Percentiles rank a stretch among this genome's conserved stretches.
Evolutionary conservation across 306 rosid species (phyloP).

Genomic region (Carpinus viminea): DNA sequence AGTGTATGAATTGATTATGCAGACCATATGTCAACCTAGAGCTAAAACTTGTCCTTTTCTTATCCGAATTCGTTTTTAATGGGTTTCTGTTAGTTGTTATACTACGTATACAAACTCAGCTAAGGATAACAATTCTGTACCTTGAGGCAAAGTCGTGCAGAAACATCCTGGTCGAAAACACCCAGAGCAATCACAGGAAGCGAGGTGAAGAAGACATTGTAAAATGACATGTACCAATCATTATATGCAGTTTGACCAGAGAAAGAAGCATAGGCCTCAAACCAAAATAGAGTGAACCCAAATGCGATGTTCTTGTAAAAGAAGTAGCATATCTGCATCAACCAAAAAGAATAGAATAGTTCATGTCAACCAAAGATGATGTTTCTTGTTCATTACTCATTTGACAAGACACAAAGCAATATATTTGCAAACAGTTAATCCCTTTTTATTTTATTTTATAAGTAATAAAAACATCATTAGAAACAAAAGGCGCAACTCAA

Average conservation of each 20-base stretch:
- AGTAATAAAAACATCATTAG: too few species aligned
- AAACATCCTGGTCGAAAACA: slow-evolving; percentile 90
- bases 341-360: slow-evolving; percentile 21
- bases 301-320: slow-evolving; percentile 89
- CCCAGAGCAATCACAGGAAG: slow-evolving; percentile 90
- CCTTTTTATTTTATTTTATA: neutral
- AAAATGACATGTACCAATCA: slow-evolving; percentile 93
- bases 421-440: slow-evolving; percentile 6
- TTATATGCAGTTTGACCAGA: slow-evolving; percentile 83
- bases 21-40: neutral
- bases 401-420: slow-evolving; percentile 2
- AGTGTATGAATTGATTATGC: neutral
- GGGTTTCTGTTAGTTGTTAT: slow-evolving; percentile 5
- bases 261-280: slow-evolving; percentile 81
- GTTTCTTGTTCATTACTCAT: neutral
- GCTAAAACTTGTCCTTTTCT: neutral
- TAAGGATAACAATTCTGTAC: slow-evolving; percentile 36
- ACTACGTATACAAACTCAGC: neutral
- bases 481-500: too few species aligned
- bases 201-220: slow-evolving; percentile 93
- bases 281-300: slow-evolving; percentile 91
- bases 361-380: slow-evolving; percentile 9
- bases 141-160: slow-evolving; percentile 77
- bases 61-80: neutral
- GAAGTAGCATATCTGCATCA: slow-evolving; percentile 90